Percentiles rank a stretch among this genome's conserved stretches.
Evolutionary conservation across 73 alveolate species (phyloP).

Genomic region (Blepharisma japonicum): DNA sequence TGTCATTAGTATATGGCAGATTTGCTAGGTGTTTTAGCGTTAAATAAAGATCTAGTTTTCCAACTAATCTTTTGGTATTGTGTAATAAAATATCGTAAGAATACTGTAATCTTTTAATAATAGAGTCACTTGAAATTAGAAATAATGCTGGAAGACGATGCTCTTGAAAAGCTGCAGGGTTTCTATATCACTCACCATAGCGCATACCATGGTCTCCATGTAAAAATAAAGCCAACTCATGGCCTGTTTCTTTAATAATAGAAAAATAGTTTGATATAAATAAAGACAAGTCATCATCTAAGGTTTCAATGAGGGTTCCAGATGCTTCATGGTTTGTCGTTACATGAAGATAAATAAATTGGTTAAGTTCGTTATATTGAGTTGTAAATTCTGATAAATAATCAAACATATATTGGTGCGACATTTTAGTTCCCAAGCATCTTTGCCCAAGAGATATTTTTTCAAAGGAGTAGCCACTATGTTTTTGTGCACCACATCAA

Average conservation of each 20-base stretch:
- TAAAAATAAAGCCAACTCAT: not conserved
- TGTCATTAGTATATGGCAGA: not conserved
- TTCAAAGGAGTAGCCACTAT: not conserved
- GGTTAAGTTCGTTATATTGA: not conserved
- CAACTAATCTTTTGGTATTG: not conserved
- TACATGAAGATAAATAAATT: not conserved
- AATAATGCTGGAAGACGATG: conserved; percentile 1
- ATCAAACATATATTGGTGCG: conserved; percentile 3
- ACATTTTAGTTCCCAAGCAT: conserved; percentile 4
- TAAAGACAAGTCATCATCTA: conserved; percentile 8
- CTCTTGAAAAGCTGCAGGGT: conserved; percentile 16
- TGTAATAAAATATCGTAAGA: not conserved
- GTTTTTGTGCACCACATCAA: too few relatives aligned
- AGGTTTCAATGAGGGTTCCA: not conserved
- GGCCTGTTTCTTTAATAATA: not conserved
- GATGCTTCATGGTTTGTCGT: conserved; percentile 9
- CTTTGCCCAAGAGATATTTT: not conserved
- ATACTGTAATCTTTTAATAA: not conserved
- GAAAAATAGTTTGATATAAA: not conserved
- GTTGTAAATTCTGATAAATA: not conserved
- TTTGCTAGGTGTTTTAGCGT: not conserved
- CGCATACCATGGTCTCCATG: conserved; percentile 28
- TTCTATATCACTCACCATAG: conserved; percentile 4
- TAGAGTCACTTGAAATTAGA: not conserved
- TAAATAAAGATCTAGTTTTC: not conserved